Percentiles rank a stretch among this genome's conserved stretches.
phyloP scores from a whole-genome alignment of 208 protist genomes.

The Crithidia acanthocephali region DNA sequence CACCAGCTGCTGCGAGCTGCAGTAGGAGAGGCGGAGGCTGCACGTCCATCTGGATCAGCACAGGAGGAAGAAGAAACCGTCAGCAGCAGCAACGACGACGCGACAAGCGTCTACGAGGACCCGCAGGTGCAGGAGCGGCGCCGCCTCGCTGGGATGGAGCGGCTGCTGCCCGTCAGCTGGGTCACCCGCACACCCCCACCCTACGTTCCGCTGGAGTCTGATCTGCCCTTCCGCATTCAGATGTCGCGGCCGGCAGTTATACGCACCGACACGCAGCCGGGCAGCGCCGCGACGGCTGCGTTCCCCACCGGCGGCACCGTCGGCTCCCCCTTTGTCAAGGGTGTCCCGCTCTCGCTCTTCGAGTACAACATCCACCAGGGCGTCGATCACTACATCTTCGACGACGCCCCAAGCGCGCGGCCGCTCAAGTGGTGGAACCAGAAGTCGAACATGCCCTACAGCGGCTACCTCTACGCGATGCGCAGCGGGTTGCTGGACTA shows the following conservation, averaged over 20 bases:
- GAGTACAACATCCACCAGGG: slow-evolving; percentile 87
- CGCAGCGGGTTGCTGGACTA: slow-evolving; percentile 70
- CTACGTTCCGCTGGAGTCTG: slow-evolving; percentile 84
- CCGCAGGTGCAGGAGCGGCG: slow-evolving; percentile 28
- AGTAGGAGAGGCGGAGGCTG: background rate
- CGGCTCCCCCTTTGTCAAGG: slow-evolving; percentile 75
- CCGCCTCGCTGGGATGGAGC: slow-evolving; percentile 51
- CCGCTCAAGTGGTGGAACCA: slow-evolving; percentile 92
- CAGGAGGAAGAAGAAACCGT: background rate
- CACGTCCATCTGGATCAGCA: too few species aligned
- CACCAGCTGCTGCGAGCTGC: slow-evolving; percentile 57
- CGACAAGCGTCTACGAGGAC: too few species aligned
- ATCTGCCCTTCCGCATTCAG: slow-evolving; percentile 85
- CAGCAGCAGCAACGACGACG: background rate
- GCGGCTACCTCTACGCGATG: slow-evolving; percentile 81
- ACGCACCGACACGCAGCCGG: slow-evolving; percentile 9
- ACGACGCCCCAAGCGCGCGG: slow-evolving; percentile 78
- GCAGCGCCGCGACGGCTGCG: background rate
- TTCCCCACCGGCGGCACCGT: slow-evolving; percentile 76
- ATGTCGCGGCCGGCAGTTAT: slow-evolving; percentile 77
- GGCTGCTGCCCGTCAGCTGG: slow-evolving; percentile 78
- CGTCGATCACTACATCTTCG: slow-evolving; percentile 87
- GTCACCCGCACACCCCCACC: slow-evolving; percentile 80
- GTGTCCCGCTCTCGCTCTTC: slow-evolving; percentile 64
- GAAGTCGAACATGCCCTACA: slow-evolving; percentile 91